phyloP scores from a whole-genome alignment of 2,329 filamentous ascomycete species.

The Phyllosticta citriasiana region DNA sequence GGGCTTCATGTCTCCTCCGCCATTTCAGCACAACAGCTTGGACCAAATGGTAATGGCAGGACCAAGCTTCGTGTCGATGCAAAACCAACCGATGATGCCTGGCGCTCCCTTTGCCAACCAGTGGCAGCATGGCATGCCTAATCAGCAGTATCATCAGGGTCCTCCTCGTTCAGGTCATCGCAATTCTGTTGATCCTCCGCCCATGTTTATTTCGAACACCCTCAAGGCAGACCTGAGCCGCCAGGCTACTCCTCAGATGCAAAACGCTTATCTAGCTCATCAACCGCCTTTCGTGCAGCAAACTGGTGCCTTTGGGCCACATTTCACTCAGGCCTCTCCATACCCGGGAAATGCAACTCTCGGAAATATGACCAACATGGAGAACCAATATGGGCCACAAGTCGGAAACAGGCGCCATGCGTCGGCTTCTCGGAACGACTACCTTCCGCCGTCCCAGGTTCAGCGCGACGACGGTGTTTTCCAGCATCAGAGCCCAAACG shows the following conservation, averaged over 20 bases:
- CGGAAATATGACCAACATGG: conserved; percentile 1
- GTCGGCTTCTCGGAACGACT: conserved; percentile 1
- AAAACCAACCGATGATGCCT: background rate
- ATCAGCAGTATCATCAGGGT: background rate
- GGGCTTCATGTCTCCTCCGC: background rate
- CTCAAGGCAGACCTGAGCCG: background rate
- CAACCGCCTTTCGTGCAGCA: background rate
- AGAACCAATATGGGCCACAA: background rate
- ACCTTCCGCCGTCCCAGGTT: background rate
- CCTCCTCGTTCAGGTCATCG: background rate
- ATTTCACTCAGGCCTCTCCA: background rate
- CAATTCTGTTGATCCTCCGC: background rate
- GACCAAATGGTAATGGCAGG: background rate
- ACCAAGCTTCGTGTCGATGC: background rate
- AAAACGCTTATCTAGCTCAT: background rate
- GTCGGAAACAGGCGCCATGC: background rate
- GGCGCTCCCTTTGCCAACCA: background rate
- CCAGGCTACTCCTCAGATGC: background rate
- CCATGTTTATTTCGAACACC: background rate
- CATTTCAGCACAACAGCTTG: background rate
- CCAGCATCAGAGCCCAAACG: background rate
- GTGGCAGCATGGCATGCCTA: background rate
- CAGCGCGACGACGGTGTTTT: background rate
- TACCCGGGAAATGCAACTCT: background rate
- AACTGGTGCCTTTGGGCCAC: background rate